Conservation (phyloP, 2,329 filamentous ascomycete genomes). For the Colletotrichum sp. region DNA sequence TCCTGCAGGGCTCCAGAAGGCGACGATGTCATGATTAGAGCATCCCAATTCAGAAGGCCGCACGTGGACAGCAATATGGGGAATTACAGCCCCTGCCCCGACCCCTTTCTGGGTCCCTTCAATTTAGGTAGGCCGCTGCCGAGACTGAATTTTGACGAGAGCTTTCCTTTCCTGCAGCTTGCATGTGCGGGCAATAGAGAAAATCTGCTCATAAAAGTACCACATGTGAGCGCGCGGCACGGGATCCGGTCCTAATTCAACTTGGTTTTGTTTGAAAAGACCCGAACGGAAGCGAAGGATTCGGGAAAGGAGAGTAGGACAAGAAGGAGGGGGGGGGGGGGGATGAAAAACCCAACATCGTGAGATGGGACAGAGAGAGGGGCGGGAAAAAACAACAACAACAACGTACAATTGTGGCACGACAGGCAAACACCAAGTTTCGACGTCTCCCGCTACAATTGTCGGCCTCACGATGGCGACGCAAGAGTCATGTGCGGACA, state of each 20-base stretch:
- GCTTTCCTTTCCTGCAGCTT: neutral
- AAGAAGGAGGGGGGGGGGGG: neutral
- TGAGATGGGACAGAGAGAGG: neutral
- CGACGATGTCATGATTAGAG: slow-evolving; percentile 1
- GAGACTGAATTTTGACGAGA: neutral
- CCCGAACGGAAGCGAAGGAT: neutral
- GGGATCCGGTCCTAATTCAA: neutral
- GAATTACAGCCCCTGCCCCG: neutral
- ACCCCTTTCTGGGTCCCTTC: slow-evolving; percentile 9
- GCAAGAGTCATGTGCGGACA: neutral
- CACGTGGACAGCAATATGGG: slow-evolving; percentile 7
- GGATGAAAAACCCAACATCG: neutral
- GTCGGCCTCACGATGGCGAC: neutral
- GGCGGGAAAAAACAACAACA: neutral
- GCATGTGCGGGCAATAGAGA: neutral
- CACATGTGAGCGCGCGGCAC: neutral
- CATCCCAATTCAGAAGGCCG: neutral
- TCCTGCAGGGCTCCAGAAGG: neutral
- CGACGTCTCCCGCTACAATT: neutral
- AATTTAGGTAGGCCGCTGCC: slow-evolving; percentile 5
- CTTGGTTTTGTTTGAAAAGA: neutral
- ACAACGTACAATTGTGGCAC: neutral
- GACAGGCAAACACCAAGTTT: neutral
- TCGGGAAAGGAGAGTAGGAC: neutral
- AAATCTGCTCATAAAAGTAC: neutral